These are phyloP conservation scores for Penicillium mononematosum DNA, from an alignment of 495 filamentous ascomycete genomes.

Conservation along the genomic window DNA sequence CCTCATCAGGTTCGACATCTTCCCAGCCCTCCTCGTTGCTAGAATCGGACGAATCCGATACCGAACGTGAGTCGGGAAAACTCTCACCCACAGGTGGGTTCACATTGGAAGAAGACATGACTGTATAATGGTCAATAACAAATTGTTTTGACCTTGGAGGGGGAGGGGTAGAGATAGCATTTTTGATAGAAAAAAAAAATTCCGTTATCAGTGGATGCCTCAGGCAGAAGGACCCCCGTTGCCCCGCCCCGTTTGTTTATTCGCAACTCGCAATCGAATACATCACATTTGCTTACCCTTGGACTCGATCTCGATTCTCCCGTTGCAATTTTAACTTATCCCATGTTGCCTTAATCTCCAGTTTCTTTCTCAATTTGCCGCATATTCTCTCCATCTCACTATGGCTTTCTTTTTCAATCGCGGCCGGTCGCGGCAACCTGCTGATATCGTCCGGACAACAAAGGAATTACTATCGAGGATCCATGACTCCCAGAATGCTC, in stretches of 20 bases:
- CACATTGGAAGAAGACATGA: constrained; percentile 33
- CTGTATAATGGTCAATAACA: constrained; percentile 8
- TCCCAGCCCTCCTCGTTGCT: constrained; percentile 74
- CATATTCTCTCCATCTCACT: constrained; percentile 16
- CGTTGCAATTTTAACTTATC: constrained; percentile 4
- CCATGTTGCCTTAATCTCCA: constrained; percentile 5
- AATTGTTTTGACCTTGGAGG: not conserved
- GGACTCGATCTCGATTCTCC: constrained; percentile 3
- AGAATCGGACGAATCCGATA: constrained; percentile 49
- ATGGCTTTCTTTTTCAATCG: constrained; percentile 95
- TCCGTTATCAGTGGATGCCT: constrained; percentile 30
- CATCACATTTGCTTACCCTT: constrained; percentile 11
- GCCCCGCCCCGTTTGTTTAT: constrained; percentile 46
- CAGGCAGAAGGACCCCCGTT: constrained; percentile 24
- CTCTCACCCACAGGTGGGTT: constrained; percentile 27
- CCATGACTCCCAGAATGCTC: constrained; percentile 40
- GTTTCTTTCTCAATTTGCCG: constrained; percentile 10
- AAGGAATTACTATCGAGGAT: constrained; percentile 56
- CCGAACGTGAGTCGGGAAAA: constrained; percentile 32
- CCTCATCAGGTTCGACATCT: constrained; percentile 69
- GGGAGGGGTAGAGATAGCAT: constrained; percentile 28
- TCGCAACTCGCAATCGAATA: constrained; percentile 15
- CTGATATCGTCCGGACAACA: constrained; percentile 56
- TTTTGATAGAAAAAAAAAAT: constrained; percentile 29
- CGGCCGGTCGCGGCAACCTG: constrained; percentile 52